Base-by-base conservation (phyloP, 2,329 filamentous ascomycete species). In the Dryadomyces quercivorus region DNA sequence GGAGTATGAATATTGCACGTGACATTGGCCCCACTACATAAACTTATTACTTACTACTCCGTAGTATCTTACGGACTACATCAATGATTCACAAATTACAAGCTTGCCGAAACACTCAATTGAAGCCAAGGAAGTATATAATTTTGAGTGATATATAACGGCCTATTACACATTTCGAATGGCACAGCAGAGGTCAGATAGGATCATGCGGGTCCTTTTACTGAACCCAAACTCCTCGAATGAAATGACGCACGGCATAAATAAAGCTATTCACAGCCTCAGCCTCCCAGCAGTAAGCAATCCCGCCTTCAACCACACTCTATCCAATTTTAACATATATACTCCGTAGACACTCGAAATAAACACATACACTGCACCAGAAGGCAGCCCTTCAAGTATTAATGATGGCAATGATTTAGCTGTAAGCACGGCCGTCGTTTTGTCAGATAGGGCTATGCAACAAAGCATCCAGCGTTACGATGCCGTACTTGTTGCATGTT, bases 401-500 rank as follows among this genome's bases (percentile, higher is more conserved):
- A 84, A 95, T 69, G 78, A 88, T 60, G 82, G 78, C 59, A 68
- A 76, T 13, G 88, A 90, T 65, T 84, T 90, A 6, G 66, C 70
- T 1, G 66, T 72, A 51, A 91, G 85, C 60, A 77, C 81, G 1
- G 64, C 76, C 1, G 76, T 80, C 55, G 86, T 88, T 51, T 70
- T 84, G 16, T 70, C 73, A 1, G 72, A 81, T 56, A 65, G 87
- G 6, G 65, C 70, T 26, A 65, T 72, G 1, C 54, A 57, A 6
- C 18, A 44, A 40, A 57, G 69, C 0, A 65, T 77, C 0, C 56
- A 66, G 2, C 61, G 69, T 31, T 81, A 88, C 66, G 83, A 93
- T 63, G 89, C 77, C n/a, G 84, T 94, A 58, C 76, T 96, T 0
- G 78, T 96, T 2, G 90, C 90, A 20, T 96, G 92, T 70, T 97